These are phyloP conservation scores for Xanthoconium stramineum DNA, from an alignment of 768 basidiomycete genomes.

Conservation along the genomic window DNA sequence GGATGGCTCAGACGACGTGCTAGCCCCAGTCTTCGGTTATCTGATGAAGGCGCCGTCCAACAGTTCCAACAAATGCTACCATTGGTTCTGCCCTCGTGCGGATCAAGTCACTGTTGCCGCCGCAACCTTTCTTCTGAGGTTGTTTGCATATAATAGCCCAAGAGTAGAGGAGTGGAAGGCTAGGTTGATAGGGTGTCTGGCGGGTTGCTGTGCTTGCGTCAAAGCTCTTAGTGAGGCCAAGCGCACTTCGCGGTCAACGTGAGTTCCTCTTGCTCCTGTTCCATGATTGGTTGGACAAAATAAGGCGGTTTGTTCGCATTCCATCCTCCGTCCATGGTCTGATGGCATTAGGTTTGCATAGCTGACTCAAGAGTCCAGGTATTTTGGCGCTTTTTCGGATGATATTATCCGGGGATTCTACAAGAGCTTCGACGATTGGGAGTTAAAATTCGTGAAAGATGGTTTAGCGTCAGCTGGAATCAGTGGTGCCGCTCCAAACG, in stretches of 20 bases:
- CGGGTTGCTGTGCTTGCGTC: constrained; percentile 68
- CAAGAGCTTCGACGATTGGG: constrained; percentile 62
- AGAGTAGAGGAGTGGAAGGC: constrained; percentile 63
- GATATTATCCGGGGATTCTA: constrained; percentile 57
- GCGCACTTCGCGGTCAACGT: constrained; percentile 65
- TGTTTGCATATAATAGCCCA: constrained; percentile 71
- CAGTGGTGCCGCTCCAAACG: constrained; percentile 1
- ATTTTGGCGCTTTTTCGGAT: constrained; percentile 64
- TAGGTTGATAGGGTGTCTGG: constrained; percentile 52
- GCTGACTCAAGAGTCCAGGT: constrained; percentile 44
- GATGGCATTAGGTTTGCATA: neutral
- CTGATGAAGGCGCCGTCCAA: constrained; percentile 46
- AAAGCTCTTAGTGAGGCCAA: constrained; percentile 64
- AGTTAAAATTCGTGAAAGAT: constrained; percentile 50
- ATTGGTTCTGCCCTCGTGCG: constrained; percentile 82
- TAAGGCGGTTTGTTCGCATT: constrained; percentile 8
- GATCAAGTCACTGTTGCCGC: constrained; percentile 54
- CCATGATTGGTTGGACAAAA: neutral
- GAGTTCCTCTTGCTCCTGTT: constrained; percentile 33
- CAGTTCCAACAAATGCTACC: constrained; percentile 40
- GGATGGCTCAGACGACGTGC: constrained; percentile 44
- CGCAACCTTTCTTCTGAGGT: constrained; percentile 76
- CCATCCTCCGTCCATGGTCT: constrained; percentile 5
- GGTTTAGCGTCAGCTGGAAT: constrained; percentile 38
- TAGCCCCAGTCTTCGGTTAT: constrained; percentile 50